Percentiles rank a stretch among this genome's conserved stretches.
These are phyloP conservation scores for Gossypium rotundifolium DNA, from an alignment of 345 rosid genomes.

Conservation along the genomic window DNA sequence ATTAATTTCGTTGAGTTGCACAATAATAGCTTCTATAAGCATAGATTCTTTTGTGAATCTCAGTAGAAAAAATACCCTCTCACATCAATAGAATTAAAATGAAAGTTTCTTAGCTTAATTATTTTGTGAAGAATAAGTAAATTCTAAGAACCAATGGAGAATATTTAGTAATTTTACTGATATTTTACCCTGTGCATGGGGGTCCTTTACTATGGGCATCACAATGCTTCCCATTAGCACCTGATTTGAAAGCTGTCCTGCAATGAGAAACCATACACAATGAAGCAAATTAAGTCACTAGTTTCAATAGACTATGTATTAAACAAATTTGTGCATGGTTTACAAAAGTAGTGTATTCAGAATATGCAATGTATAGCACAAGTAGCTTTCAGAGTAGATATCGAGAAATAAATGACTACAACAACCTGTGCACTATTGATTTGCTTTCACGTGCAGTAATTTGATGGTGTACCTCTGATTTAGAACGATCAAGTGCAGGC, in stretches of 20 bases:
- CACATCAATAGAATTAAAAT: not conserved
- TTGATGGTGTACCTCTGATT: conserved; percentile 68
- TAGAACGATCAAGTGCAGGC: conserved; percentile 50
- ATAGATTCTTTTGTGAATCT: not conserved
- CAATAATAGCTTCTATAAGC: not conserved
- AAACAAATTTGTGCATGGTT: not conserved
- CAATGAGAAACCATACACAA: conserved; percentile 3
- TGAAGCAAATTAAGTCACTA: conserved; percentile 3
- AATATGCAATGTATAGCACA: not conserved
- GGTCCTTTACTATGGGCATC: conserved; percentile 42
- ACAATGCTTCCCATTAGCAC: conserved; percentile 33
- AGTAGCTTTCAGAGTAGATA: not conserved
- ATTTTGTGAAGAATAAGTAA: not conserved
- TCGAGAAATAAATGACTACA: not conserved
- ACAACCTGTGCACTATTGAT: conserved; percentile 55
- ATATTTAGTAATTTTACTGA: not conserved
- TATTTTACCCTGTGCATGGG: conserved; percentile 65
- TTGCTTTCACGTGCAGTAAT: conserved; percentile 52
- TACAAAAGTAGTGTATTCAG: not conserved
- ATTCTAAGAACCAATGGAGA: not conserved
- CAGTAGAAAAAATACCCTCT: not conserved
- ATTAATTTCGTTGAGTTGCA: not conserved
- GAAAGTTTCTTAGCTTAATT: not conserved
- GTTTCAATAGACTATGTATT: not conserved
- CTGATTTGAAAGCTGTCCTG: conserved; percentile 51